Percentiles rank a stretch among this genome's conserved stretches.
These are phyloP conservation scores for Barnettozyma sucrosica DNA, from an alignment of 805 yeast species.

Conservation along the genomic window DNA sequence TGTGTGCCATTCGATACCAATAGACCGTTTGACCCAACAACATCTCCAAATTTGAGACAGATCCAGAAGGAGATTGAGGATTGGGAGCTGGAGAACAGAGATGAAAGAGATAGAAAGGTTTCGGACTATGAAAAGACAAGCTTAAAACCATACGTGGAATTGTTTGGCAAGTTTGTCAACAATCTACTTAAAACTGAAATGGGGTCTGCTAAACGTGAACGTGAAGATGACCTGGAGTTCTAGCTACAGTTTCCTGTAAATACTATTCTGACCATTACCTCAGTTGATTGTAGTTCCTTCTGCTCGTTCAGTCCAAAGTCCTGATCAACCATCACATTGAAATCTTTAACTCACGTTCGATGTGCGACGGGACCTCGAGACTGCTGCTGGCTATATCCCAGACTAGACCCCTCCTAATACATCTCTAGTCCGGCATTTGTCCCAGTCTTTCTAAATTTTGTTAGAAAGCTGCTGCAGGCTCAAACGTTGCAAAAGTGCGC, in stretches of 20 bases:
- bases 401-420: too few relatives aligned
- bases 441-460: not conserved
- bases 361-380: too few relatives aligned
- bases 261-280: too few relatives aligned
- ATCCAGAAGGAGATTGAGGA: constrained; percentile 60
- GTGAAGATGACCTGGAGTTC: constrained; percentile 28
- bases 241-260: not conserved
- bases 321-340: too few relatives aligned
- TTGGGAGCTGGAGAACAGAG: constrained; percentile 31
- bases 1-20: constrained; percentile 71
- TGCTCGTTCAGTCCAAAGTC: too few relatives aligned
- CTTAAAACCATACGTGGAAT: constrained; percentile 63
- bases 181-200: constrained; percentile 50
- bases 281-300: too few relatives aligned
- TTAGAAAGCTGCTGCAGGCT: not conserved
- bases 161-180: constrained; percentile 59
- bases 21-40: constrained; percentile 65
- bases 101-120: constrained; percentile 15
- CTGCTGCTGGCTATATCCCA: too few relatives aligned
- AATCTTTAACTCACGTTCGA: too few relatives aligned
- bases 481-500: not conserved
- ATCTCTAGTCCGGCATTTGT: not conserved
- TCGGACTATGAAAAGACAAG: constrained; percentile 58
- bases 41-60: constrained; percentile 67
- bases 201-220: constrained; percentile 33